These are phyloP conservation scores for Lachancea sp. DNA, from an alignment of 805 yeast species.

Conservation along the genomic window DNA sequence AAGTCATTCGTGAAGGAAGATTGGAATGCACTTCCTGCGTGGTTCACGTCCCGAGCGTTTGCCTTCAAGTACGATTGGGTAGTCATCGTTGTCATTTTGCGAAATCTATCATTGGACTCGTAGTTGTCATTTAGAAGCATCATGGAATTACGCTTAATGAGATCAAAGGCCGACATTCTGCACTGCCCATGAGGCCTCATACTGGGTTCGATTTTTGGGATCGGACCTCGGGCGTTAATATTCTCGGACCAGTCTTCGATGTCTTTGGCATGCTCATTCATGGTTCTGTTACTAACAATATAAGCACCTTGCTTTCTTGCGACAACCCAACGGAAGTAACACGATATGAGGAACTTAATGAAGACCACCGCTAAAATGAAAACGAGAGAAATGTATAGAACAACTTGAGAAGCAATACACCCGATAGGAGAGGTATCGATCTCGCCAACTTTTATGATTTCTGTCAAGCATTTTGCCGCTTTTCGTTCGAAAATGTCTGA, in stretches of 20 bases:
- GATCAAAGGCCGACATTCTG: slow-evolving; percentile 6
- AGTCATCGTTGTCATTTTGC: slow-evolving; percentile 50
- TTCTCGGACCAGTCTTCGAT: slow-evolving; percentile 86
- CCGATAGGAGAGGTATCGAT: slow-evolving; percentile 88
- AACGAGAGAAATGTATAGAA: slow-evolving; percentile 70
- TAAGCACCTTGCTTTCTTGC: slow-evolving; percentile 78
- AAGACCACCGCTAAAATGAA: slow-evolving; percentile 78
- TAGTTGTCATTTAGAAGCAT: slow-evolving; percentile 6
- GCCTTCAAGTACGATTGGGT: slow-evolving; percentile 38
- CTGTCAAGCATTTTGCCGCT: slow-evolving; percentile 76
- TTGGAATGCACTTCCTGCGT: not conserved
- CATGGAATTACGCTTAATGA: slow-evolving; percentile 9
- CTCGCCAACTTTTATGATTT: slow-evolving; percentile 81
- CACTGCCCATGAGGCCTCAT: slow-evolving; percentile 41
- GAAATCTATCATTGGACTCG: slow-evolving; percentile 3
- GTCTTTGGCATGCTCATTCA: slow-evolving; percentile 56
- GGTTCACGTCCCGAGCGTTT: not conserved
- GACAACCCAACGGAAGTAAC: slow-evolving; percentile 81
- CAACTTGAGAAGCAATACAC: slow-evolving; percentile 85
- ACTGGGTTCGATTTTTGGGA: slow-evolving; percentile 44
- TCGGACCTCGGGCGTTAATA: slow-evolving; percentile 44
- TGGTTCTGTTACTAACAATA: slow-evolving; percentile 48
- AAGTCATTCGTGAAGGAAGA: slow-evolving; percentile 9
- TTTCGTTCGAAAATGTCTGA: slow-evolving; percentile 58
- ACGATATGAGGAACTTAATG: slow-evolving; percentile 74